These are phyloP conservation scores for Abrus precatorius DNA, from an alignment of 306 rosid species.

Conservation along the genomic window DNA sequence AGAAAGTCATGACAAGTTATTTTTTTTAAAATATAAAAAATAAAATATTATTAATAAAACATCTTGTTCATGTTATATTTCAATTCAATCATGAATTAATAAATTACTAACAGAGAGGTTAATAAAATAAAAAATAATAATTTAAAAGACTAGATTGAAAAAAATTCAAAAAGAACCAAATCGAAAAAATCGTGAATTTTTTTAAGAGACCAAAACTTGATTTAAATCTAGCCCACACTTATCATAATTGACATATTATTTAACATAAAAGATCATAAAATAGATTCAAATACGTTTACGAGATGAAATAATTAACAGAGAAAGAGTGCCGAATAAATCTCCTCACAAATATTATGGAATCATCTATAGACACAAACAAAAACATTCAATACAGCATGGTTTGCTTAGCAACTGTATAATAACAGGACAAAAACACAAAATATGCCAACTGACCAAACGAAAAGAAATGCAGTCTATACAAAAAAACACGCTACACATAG, in stretches of 20 bases:
- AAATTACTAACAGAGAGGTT: no score
- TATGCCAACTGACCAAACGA: constrained; percentile 36
- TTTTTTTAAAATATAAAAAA: no score
- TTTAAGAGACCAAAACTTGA: no score
- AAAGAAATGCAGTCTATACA: constrained; percentile 53
- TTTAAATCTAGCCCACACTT: no score
- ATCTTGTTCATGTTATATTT: no score
- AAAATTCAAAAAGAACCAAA: no score
- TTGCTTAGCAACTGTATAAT: constrained; percentile 34
- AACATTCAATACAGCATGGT: constrained; percentile 43
- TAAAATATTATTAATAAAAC: no score
- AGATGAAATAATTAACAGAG: neutral
- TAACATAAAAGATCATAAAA: neutral
- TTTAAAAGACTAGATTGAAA: no score
- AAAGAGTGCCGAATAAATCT: neutral
- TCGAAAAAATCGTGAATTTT: no score
- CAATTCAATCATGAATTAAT: no score
- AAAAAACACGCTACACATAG: constrained; percentile 51
- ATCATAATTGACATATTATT: neutral
- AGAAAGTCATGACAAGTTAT: no score
- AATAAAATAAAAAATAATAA: no score
- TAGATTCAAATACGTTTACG: neutral
- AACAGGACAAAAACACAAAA: constrained; percentile 35
- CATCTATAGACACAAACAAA: constrained; percentile 6
- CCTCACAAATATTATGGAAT: constrained; percentile 15